Evolutionary conservation across 2,329 filamentous ascomycete genomes (phyloP), one percentile per base, ranked within the genome.

Genomic region (Sporothrix dimorphospora): DNA sequence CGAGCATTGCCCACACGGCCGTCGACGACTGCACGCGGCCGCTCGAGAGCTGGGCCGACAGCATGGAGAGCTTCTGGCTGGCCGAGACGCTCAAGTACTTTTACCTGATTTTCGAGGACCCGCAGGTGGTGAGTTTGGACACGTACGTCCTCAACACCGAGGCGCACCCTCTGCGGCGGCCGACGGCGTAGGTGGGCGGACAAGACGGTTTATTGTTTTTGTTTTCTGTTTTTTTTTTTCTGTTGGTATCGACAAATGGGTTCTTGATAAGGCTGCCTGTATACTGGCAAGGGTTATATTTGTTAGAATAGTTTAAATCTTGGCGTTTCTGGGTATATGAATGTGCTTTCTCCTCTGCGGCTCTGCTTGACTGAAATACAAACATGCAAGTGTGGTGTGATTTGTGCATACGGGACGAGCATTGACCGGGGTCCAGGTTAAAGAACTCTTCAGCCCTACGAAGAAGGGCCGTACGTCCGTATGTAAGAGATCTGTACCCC

Each of bases 21-120:
- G 86, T 94, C 72, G 82, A 85, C 73, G 91, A 94, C 61, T 70
- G 67, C 38, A 72, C 71, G 1, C 24, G 27, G 11, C 71, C 71
- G 6, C 51, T 40, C 76, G 89, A 94, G 40, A 90, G 87, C 19
- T 77, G 78, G 51, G 57, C 67, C 40, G 77, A 79, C 67, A 75
- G 86, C 69, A 93, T 93, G 91, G 91, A 93, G 83, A 92, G 89
- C 73, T 93, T 93, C 79, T 93, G 91, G 90, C 83, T 92, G 47
- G 88, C 88, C 1, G 89, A 91, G 81, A 91, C 89, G 75, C 80
- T 91, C 69, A 91, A 91, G 79, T 91, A 91, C 79, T 90, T 90
- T 75, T 91, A 88, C 73, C 80, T 91, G 71, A 83, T 90, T 6
- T 91, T 90, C 76, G 83, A 83, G 47, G 87, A 90, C 53, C 88